Base-by-base conservation (phyloP, 106 monocot genomes). In the Dendrobium chrysotoxum region DNA sequence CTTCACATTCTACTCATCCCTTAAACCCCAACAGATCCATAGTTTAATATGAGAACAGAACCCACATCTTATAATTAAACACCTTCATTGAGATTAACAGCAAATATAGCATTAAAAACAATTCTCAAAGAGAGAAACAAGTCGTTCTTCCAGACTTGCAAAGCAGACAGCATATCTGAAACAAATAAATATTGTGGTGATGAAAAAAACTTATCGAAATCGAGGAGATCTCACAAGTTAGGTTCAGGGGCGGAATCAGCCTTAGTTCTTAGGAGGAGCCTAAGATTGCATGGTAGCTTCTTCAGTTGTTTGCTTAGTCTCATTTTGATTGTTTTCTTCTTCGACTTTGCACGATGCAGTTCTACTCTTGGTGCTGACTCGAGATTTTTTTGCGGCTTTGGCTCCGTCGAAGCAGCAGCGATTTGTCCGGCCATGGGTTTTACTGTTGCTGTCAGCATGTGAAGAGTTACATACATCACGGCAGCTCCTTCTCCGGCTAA, bases 401-500 rank as follows among this genome's bases (percentile, higher is more conserved):
- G 64, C 71, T 21, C 35, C 42, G 15, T 77, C 80, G 68, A 85
- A 13, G 76, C 77, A 72, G 81, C 45, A 81, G 20, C 84, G 84
- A 26, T 65, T 76, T 9, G 64, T 42, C 12, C 38, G 13, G 8
- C 41, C 77, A 58, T 45, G 13, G 71, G 28, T 39, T 21, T 28
- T 53, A 13, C 1, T 71, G 66, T 72, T 78, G 58, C 78, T 57
- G 44, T 61, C 67, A 71, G 50, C 81, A 46, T n/a, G 71, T 30
- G 84, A 77, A 23, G 75, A 71, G 53, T 79, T 86, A 11, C 47
- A 61, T 39, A 70, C 65, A 47, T 84, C 84, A 28, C 79, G 61
- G n/a, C 78, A 83, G 80, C 88, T 88, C 88, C 84, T 85, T 55
- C 88, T 84, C 53, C 88, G 82, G 6, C 85, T 81, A 42, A 91